These are phyloP conservation scores for Bonnemaisonia californica DNA, from an alignment of 31 red algal genomes.

Conservation along the genomic window DNA sequence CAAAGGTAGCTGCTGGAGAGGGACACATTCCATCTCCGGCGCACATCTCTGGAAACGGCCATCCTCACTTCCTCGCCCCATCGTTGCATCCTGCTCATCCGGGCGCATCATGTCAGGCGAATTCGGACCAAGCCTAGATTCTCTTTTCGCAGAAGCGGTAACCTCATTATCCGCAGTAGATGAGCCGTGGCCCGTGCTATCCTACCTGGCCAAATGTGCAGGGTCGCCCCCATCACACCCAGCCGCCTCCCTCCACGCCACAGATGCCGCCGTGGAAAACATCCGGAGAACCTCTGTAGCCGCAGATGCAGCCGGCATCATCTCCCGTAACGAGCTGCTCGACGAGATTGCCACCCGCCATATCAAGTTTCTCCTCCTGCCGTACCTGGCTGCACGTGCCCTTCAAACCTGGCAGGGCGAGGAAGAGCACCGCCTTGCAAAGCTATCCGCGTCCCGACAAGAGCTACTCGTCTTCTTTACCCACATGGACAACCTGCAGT, in stretches of 20 bases:
- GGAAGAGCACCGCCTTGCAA: not conserved
- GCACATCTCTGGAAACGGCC: no score
- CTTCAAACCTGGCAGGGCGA: conserved; percentile 41
- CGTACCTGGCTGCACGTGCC: conserved; percentile 50
- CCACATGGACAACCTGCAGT: conserved; percentile 29
- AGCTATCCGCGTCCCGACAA: conserved; percentile 14
- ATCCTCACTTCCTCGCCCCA: no score
- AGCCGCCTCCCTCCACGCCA: not conserved
- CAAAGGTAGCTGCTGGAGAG: no score
- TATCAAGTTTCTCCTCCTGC: conserved; percentile 55
- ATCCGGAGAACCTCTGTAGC: not conserved
- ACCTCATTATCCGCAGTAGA: not conserved
- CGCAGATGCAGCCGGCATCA: conserved; percentile 9
- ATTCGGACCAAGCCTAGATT: not conserved
- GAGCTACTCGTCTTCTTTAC: conserved; percentile 47
- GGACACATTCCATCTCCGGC: no score
- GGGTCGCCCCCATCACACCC: not conserved
- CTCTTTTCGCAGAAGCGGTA: conserved; percentile 36
- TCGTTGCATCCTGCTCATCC: no score
- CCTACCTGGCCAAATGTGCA: not conserved
- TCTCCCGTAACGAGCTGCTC: conserved; percentile 59
- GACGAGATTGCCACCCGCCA: conserved; percentile 64
- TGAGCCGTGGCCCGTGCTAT: conserved; percentile 33
- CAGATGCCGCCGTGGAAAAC: not conserved
- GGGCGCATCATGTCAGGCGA: no score